Evolutionary conservation across 2,329 filamentous ascomycete genomes (phyloP), one percentile per base, ranked within the genome.

Genomic region (Daldinia eschscholtzii): DNA sequence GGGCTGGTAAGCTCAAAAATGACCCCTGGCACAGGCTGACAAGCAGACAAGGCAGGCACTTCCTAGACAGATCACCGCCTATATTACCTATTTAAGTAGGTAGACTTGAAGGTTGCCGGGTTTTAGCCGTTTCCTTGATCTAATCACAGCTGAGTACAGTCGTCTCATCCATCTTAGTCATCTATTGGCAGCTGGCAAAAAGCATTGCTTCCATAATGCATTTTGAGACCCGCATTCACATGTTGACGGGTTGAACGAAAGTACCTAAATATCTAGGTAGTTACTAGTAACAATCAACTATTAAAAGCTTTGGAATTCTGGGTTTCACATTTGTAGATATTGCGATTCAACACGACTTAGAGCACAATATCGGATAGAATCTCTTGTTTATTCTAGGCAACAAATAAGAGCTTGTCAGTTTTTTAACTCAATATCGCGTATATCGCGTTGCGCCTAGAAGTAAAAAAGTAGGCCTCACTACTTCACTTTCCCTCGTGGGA

Each of bases 401-500:
- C 20, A 28, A 18, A 5, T 28, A 4, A 23, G n/a, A 18, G 41
- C 15, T 44, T 20, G 5, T 44, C 20, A 6, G 1, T 4, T 33
- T 33, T 1, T 33, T 3, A 33, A 12, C 10, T 52, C 30, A 30
- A 6, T 9, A 37, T 48, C 70, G 73, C 26, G 23, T 67, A 6
- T 9, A 37, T 48, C 70, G 73, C 26, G 23, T 67, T 33, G 69
- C 70, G 6, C 70, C 70, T 15, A 74, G 64, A 55, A 75, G 61
- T 30, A 75, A 63, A 33, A 76, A 75, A 2, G 72, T 75, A 52
- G 72, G 71, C 28, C 73, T 72, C 15, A 71, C 48, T 35, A 70
- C 15, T 58, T 73, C 72, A 9, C 57, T 69, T 6, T 70, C 65
- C 64, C 63, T 67, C 10, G 55, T 42, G 3, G 72, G 72, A 52